These are phyloP conservation scores for Chaetomium fimeti DNA, from an alignment of 495 filamentous ascomycete genomes.

Conservation along the genomic window DNA sequence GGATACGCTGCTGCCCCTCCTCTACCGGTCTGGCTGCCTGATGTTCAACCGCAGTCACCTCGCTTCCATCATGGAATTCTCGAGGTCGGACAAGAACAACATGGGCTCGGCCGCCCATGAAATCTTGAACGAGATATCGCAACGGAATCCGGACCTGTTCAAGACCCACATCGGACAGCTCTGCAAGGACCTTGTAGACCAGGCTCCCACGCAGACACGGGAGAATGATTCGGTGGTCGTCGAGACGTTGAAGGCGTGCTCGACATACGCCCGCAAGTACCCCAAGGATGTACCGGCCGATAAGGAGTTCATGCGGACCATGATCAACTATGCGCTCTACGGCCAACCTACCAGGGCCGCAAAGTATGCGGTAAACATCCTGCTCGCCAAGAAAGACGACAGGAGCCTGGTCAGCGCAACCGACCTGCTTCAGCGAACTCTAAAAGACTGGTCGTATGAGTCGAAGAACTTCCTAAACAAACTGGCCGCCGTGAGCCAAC, in stretches of 20 bases:
- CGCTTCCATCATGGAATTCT: constrained; percentile 81
- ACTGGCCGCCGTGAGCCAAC: constrained; percentile 77
- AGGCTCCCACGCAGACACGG: constrained; percentile 68
- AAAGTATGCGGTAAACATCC: constrained; percentile 88
- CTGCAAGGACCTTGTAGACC: constrained; percentile 75
- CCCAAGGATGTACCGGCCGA: constrained; percentile 82
- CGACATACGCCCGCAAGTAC: constrained; percentile 81
- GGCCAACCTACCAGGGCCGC: constrained; percentile 79
- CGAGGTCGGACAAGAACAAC: constrained; percentile 73
- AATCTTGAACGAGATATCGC: constrained; percentile 88
- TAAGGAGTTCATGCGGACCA: constrained; percentile 76
- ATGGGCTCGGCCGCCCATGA: constrained; percentile 81
- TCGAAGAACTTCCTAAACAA: constrained; percentile 75
- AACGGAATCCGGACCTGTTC: constrained; percentile 81
- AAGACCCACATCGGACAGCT: constrained; percentile 90
- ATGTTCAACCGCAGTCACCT: constrained; percentile 94
- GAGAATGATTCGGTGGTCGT: constrained; percentile 67
- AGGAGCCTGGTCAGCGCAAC: constrained; percentile 80
- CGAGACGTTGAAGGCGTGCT: constrained; percentile 89
- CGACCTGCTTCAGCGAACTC: constrained; percentile 71
- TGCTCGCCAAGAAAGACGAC: constrained; percentile 75
- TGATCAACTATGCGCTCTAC: constrained; percentile 76
- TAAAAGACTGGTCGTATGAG: constrained; percentile 75
- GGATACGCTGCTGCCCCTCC: constrained; percentile 76
- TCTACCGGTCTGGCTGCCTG: constrained; percentile 79